These are phyloP conservation scores for Bryoglossum gracile DNA, from an alignment of 495 filamentous ascomycete species.

Conservation along the genomic window DNA sequence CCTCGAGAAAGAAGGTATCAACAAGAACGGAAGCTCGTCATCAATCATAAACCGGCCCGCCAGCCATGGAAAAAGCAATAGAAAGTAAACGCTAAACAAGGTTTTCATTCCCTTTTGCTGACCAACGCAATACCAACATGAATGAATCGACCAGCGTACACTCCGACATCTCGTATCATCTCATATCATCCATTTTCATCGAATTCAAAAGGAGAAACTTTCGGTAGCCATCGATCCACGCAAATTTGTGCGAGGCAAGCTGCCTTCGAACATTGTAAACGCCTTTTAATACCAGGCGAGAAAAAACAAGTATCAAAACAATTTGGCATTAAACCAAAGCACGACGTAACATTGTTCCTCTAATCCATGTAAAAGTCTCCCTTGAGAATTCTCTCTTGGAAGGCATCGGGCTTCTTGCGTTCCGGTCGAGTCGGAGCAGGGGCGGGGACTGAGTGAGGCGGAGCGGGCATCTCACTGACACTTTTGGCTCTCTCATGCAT, in stretches of 20 bases:
- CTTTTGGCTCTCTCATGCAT: constrained; percentile 63
- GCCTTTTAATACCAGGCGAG: neutral
- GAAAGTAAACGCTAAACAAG: neutral
- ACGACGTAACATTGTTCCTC: constrained; percentile 12
- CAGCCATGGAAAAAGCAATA: neutral
- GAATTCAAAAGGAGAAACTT: neutral
- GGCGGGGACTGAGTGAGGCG: constrained; percentile 33
- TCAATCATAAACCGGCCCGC: neutral
- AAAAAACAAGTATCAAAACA: neutral
- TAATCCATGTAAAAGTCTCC: constrained; percentile 98
- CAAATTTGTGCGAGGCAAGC: no score
- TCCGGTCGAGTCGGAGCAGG: constrained; percentile 36
- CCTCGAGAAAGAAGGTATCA: neutral
- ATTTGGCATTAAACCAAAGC: constrained; percentile 7
- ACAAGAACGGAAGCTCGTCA: neutral
- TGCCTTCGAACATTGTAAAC: neutral
- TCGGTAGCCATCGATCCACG: neutral
- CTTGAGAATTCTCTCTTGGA: constrained; percentile 93
- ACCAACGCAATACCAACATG: neutral
- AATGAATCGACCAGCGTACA: neutral
- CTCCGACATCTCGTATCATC: neutral
- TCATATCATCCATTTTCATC: neutral
- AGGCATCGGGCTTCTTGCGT: constrained; percentile 70
- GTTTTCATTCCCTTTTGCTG: neutral
- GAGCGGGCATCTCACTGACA: constrained; percentile 57